Percentiles rank a stretch among this genome's conserved stretches.
phyloP scores from a whole-genome alignment of 441 rosid genomes.

The Kokia cookei region DNA sequence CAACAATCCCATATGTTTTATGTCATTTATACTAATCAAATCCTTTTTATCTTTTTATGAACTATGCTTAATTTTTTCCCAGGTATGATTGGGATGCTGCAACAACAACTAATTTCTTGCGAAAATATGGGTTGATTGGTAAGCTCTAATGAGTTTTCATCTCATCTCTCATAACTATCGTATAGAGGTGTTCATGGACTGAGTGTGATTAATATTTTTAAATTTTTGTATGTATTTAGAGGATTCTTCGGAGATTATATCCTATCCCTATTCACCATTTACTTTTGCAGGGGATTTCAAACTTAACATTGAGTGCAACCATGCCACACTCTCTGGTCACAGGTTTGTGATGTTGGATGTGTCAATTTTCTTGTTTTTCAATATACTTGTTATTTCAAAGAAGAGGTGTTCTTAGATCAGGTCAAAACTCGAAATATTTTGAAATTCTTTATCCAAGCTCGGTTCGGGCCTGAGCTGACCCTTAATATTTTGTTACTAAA shows the following conservation, averaged over 20 bases:
- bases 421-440: not conserved
- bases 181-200: no score
- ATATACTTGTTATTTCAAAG: not conserved
- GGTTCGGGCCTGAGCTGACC: not conserved
- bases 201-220: no score
- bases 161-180: not conserved
- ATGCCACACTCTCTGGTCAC: conserved; percentile 96
- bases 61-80: conserved; percentile 11
- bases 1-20: not conserved
- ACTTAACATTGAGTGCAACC: conserved; percentile 95
- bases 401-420: not conserved
- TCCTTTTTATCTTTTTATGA: not conserved
- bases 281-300: conserved; percentile 61
- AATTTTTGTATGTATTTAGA: no score
- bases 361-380: not conserved
- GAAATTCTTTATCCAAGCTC: not conserved
- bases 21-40: not conserved
- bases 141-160: not conserved
- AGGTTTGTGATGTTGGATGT: conserved; percentile 31
- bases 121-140: conserved; percentile 79
- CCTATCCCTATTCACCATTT: not conserved
- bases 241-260: no score
- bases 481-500: not conserved
- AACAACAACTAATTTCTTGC: conserved; percentile 78
- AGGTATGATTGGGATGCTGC: conserved; percentile 99